Evolutionary conservation across 345 rosid species (phyloP).

Genomic region (Eucalyptus tenuipes): DNA sequence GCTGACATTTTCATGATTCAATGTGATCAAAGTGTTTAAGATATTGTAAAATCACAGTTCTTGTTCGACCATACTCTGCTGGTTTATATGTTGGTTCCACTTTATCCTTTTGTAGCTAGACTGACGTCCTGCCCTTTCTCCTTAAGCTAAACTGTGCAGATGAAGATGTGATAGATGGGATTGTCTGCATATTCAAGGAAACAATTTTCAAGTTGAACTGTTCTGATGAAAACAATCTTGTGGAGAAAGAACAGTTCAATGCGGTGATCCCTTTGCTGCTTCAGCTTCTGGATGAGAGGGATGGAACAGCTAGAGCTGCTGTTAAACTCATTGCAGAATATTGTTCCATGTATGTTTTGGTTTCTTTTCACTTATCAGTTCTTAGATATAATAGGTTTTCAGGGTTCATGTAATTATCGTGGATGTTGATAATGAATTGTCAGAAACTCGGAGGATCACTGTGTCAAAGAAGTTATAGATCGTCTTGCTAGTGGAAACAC

Average conservation of each 20-base stretch:
- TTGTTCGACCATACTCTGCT: not conserved
- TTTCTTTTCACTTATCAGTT: not conserved
- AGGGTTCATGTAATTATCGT: slow-evolving; percentile 1
- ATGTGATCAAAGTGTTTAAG: not conserved
- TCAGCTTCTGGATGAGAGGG: slow-evolving; percentile 79
- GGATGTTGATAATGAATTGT: slow-evolving; percentile 16
- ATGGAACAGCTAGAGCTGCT: slow-evolving; percentile 71
- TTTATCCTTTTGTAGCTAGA: not conserved
- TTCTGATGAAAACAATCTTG: slow-evolving; percentile 26
- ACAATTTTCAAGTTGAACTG: slow-evolving; percentile 38
- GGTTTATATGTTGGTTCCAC: not conserved
- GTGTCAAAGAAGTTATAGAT: slow-evolving; percentile 56
- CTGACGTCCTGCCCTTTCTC: not conserved
- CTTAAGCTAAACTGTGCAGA: slow-evolving; percentile 60
- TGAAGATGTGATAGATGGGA: slow-evolving; percentile 58
- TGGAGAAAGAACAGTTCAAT: slow-evolving; percentile 40
- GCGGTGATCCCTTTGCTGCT: slow-evolving; percentile 45
- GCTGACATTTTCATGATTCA: not conserved
- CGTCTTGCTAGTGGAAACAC: slow-evolving; percentile 57
- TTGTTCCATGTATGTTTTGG: slow-evolving; percentile 43
- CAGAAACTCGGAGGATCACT: slow-evolving; percentile 42
- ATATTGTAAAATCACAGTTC: not conserved
- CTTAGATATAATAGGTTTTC: not conserved
- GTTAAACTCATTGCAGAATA: slow-evolving; percentile 65
- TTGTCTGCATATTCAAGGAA: slow-evolving; percentile 53